A percentile compares a stretch with the other conserved stretches of the same genome.
Evolutionary conservation across 2,329 filamentous ascomycete genomes (phyloP).

Genomic region (Trichophyton equinum): DNA sequence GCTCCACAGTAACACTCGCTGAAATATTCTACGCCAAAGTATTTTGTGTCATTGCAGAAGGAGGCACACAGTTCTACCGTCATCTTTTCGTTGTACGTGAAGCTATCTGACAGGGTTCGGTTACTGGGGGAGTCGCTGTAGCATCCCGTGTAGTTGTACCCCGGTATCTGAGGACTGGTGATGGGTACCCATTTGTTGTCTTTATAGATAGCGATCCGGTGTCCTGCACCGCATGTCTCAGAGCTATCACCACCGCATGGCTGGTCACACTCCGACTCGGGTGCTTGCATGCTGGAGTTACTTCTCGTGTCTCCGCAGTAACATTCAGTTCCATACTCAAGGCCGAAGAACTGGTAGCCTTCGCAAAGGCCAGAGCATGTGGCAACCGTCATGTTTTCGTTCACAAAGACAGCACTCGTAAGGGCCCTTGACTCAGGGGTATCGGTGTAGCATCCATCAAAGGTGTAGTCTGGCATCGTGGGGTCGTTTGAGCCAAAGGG

Average conservation of each 20-base stretch:
- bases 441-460: constrained; percentile 12
- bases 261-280: constrained; percentile 7
- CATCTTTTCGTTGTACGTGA: constrained; percentile 7
- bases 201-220: constrained; percentile 10
- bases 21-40: constrained; percentile 11
- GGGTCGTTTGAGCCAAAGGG: constrained; percentile 6
- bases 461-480: not conserved
- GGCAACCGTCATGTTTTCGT: constrained; percentile 7
- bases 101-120: constrained; percentile 7
- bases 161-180: constrained; percentile 7
- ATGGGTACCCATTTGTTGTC: constrained; percentile 9
- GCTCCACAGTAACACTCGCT: constrained; percentile 12
- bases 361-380: constrained; percentile 6
- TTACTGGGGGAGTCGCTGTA: constrained; percentile 8
- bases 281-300: not conserved
- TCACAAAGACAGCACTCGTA: constrained; percentile 1
- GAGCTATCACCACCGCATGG: constrained; percentile 10
- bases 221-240: constrained; percentile 6
- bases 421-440: constrained; percentile 6
- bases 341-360: constrained; percentile 10
- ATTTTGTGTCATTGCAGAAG: constrained; percentile 8
- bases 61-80: constrained; percentile 9
- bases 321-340: constrained; percentile 11
- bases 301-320: constrained; percentile 8
- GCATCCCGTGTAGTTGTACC: constrained; percentile 10